Evolutionary conservation across 1,139 yeast species (phyloP), one percentile per base, ranked within the genome.

Genomic region (Spencermartinsiella ligniputridi): DNA sequence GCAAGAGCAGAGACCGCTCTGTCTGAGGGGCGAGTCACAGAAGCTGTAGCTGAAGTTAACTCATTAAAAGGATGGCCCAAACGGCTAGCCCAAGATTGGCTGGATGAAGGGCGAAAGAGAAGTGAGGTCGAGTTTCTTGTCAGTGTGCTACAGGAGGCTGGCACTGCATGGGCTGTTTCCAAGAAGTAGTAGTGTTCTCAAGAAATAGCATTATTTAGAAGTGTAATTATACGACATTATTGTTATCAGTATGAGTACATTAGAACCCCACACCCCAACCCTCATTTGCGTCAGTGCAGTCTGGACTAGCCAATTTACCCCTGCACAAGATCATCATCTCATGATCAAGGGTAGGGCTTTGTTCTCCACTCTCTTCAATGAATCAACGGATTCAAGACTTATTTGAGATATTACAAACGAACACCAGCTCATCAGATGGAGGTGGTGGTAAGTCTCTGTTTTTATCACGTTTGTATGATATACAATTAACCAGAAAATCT

Each of bases 41-140:
- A 78, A 51, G 98, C 98, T 4, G 95, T 92, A 29, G 95, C 89
- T 61, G 97, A 90, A 67, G 94, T 85, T 45, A 83, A 95, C 51
- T 76, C 79, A 54, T 76, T 94, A 65, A 85, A 86, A 67, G 98
- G 98, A 33, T 88, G 96, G 96, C 79, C 95, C 36, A 83, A 95
- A 74, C 78, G 78, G 60, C 75, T 92, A 56, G 95, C 97, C 35
- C 79, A 81, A 55, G 97, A 88, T 64, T 92, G 97, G 97, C 79
- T 94, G 34, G 68, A 71, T 36, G 94, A 87, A 64, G 90, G 95
- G 39, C 81, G 97, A 72, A 83, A 81, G 71, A 81, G 95, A 63
- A 74, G 89, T 55, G 97, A 90, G 69, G 78, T 85, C 40, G 94
- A 89, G 67, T 83, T 89, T 57, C 72, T 90, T 61, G 74, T 88